Conservation (phyloP, 1,284 basidiomycete genomes). For the Peniophora sp. region DNA sequence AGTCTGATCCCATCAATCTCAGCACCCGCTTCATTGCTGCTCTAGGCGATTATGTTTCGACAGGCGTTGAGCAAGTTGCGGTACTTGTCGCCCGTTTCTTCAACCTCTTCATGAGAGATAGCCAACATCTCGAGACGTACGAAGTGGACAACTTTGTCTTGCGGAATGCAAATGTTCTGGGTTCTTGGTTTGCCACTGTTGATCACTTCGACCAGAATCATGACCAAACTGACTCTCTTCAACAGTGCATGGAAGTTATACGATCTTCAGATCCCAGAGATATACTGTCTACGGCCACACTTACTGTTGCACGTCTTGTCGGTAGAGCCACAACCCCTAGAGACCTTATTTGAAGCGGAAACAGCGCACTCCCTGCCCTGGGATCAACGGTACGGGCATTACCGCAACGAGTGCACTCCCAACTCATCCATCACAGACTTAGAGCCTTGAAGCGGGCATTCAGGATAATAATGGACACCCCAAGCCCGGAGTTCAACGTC, state of each 20-base stretch:
- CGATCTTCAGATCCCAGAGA: conserved; percentile 42
- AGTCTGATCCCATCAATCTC: conserved; percentile 50
- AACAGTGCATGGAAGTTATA: conserved; percentile 61
- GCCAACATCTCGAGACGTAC: conserved; percentile 49
- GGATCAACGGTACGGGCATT: conserved; percentile 40
- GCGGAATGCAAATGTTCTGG: conserved; percentile 46
- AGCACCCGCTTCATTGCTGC: conserved; percentile 44
- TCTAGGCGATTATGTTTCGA: conserved; percentile 43
- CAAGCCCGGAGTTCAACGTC: conserved; percentile 47
- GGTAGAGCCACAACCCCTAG: conserved; percentile 55
- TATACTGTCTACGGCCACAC: conserved; percentile 42
- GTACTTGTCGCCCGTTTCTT: conserved; percentile 56
- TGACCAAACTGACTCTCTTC: conserved; percentile 1
- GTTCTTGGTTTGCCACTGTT: conserved; percentile 39
- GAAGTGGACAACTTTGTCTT: conserved; percentile 67
- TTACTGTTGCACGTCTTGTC: conserved; percentile 53
- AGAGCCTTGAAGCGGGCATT: conserved; percentile 43
- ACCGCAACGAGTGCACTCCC: too few species aligned
- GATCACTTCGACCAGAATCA: too few species aligned
- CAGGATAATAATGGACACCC: conserved; percentile 56
- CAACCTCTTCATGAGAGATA: conserved; percentile 47
- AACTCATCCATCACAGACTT: conserved; percentile 22
- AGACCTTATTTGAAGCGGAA: conserved; percentile 32
- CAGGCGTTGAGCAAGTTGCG: conserved; percentile 41
- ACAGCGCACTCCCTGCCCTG: conserved; percentile 29